Evolutionary conservation across 345 rosid species (phyloP).

Genomic region (Camelina sativa): DNA sequence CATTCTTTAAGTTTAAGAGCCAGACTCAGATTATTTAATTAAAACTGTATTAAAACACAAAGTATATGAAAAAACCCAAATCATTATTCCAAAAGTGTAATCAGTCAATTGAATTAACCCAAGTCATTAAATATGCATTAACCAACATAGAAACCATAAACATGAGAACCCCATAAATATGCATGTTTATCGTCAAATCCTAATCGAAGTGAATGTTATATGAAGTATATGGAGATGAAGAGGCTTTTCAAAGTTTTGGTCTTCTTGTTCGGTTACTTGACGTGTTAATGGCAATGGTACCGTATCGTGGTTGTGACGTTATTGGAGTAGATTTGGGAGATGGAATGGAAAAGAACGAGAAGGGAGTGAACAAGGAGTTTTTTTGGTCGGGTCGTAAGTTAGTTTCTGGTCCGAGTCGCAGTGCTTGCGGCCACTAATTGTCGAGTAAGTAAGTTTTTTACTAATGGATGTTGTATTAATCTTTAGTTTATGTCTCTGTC

Average conservation of each 20-base stretch:
- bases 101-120: slow-evolving; percentile 27
- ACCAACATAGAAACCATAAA: slow-evolving; percentile 22
- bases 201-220: neutral
- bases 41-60: slow-evolving; percentile 16
- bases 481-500: neutral
- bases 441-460: neutral
- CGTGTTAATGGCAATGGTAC: slow-evolving; percentile 35
- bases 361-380: neutral
- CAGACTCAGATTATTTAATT: neutral
- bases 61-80: neutral
- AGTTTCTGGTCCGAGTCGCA: slow-evolving; percentile 46
- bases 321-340: neutral
- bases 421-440: slow-evolving; percentile 36
- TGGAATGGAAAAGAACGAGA: slow-evolving; percentile 27
- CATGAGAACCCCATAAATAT: slow-evolving; percentile 15
- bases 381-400: slow-evolving; percentile 29
- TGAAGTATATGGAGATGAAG: slow-evolving; percentile 26
- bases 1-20: no score
- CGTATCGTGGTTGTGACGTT: slow-evolving; percentile 39
- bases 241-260: slow-evolving; percentile 20
- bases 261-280: slow-evolving; percentile 32
- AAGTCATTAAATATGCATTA: slow-evolving; percentile 24
- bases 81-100: neutral
- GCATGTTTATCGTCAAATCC: neutral
- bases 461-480: no score